phyloP scores from a whole-genome alignment of 805 yeast species.

The Priceomyces carsonii region DNA sequence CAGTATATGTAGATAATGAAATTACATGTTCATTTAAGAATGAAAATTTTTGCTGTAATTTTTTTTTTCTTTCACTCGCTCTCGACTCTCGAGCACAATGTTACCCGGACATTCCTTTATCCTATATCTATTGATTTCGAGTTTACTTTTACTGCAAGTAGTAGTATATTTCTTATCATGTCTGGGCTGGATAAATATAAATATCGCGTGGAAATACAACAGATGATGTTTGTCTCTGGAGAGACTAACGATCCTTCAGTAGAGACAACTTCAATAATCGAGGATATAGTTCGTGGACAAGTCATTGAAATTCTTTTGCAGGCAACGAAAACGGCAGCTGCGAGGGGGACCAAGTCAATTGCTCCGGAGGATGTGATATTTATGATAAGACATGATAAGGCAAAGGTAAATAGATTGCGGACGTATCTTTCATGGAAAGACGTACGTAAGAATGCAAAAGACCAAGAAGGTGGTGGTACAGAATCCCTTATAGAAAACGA shows the following conservation, averaged over 20 bases:
- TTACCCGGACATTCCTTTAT: too few species aligned
- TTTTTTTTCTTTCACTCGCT: too few species aligned
- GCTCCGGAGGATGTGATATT: slow-evolving; percentile 93
- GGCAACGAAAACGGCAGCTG: slow-evolving; percentile 73
- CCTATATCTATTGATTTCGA: too few species aligned
- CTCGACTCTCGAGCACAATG: too few species aligned
- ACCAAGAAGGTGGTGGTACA: slow-evolving; percentile 53
- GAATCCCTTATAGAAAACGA: slow-evolving; percentile 53
- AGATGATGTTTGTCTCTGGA: slow-evolving; percentile 98
- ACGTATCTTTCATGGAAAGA: slow-evolving; percentile 97
- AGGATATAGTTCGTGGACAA: slow-evolving; percentile 93
- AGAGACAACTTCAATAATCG: slow-evolving; percentile 89
- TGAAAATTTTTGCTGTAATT: too few species aligned
- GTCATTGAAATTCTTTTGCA: slow-evolving; percentile 83
- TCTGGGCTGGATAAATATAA: slow-evolving; percentile 51
- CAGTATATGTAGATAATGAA: too few species aligned
- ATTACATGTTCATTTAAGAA: too few species aligned
- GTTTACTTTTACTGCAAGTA: too few species aligned
- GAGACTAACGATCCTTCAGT: slow-evolving; percentile 93
- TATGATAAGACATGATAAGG: slow-evolving; percentile 87
- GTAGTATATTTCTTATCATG: too few species aligned
- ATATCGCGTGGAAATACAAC: slow-evolving; percentile 89
- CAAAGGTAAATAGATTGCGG: slow-evolving; percentile 87
- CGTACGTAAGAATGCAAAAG: slow-evolving; percentile 76
- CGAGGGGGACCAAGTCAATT: slow-evolving; percentile 80